A percentile compares a stretch with the other conserved stretches of the same genome.
Conservation (phyloP, 495 filamentous ascomycete species). For the Penicillium dipodomyicola region DNA sequence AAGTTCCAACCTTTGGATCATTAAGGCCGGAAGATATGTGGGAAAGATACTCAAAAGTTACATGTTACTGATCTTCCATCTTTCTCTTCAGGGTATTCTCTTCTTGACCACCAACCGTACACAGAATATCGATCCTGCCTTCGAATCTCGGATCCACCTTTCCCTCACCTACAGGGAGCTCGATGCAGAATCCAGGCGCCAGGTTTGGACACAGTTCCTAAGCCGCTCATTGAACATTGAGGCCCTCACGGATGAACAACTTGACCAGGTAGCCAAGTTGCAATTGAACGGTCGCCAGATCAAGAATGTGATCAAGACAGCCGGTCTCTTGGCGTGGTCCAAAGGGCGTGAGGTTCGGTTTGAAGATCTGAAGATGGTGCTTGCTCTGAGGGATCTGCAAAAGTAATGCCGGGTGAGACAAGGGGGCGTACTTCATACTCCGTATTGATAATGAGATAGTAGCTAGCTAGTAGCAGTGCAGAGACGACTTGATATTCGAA, state of each 20-base stretch:
- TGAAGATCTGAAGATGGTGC: slow-evolving; percentile 20
- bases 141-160: slow-evolving; percentile 53
- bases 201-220: slow-evolving; percentile 35
- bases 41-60: background rate
- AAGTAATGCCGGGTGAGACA: background rate
- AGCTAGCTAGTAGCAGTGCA: too few relatives aligned
- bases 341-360: slow-evolving; percentile 17
- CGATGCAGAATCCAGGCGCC: slow-evolving; percentile 25
- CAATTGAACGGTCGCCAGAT: slow-evolving; percentile 42
- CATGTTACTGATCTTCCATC: slow-evolving; percentile 2
- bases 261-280: slow-evolving; percentile 26
- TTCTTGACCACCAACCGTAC: slow-evolving; percentile 59
- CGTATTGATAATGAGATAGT: too few relatives aligned
- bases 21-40: background rate
- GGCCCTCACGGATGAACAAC: slow-evolving; percentile 28
- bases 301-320: slow-evolving; percentile 54
- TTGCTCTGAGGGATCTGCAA: background rate
- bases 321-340: slow-evolving; percentile 27
- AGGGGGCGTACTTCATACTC: background rate
- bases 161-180: slow-evolving; percentile 48
- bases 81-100: slow-evolving; percentile 55
- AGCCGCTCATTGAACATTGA: slow-evolving; percentile 12
- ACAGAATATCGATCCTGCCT: slow-evolving; percentile 48
- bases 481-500: too few relatives aligned
- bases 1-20: background rate